Evolutionary conservation across 1,284 basidiomycete species (phyloP).

Genomic region (Ustilago loliicola): DNA sequence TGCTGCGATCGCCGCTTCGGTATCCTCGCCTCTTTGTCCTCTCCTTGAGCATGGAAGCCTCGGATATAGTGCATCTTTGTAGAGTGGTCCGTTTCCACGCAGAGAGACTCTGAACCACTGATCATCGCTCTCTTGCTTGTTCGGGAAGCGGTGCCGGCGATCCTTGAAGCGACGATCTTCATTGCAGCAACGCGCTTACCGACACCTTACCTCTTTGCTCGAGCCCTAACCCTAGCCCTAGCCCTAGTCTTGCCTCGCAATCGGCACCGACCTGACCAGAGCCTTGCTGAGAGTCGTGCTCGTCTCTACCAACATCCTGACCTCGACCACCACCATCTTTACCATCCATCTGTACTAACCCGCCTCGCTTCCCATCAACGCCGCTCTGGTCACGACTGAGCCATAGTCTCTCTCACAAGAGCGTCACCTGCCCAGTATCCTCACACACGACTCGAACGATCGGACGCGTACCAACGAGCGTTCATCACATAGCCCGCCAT

Average conservation of each 20-base stretch:
- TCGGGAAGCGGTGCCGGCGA: slow-evolving; percentile 5
- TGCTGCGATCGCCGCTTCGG: slow-evolving; percentile 20
- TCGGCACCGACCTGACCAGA: neutral
- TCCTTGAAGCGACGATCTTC: slow-evolving; percentile 38
- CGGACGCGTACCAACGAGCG: slow-evolving; percentile 10
- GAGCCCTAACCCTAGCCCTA: neutral
- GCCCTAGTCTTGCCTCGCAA: neutral
- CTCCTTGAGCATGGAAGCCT: slow-evolving; percentile 11
- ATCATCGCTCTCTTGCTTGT: neutral
- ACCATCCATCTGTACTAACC: slow-evolving; percentile 2
- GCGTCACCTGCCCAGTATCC: neutral
- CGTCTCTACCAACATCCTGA: slow-evolving; percentile 3
- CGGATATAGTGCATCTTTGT: slow-evolving; percentile 32
- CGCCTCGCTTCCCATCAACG: neutral
- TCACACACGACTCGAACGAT: neutral
- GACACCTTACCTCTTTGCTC: neutral
- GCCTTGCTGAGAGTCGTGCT: neutral
- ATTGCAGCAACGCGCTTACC: slow-evolving; percentile 28
- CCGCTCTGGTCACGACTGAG: slow-evolving; percentile 1
- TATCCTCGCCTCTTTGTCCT: slow-evolving; percentile 2
- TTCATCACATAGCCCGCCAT: slow-evolving; percentile 19
- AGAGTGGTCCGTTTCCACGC: neutral
- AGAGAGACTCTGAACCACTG: neutral
- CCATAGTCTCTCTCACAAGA: neutral
- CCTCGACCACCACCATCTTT: slow-evolving; percentile 7